Conservation (phyloP, 441 rosid genomes). For the Gossypium schwendimanii region DNA sequence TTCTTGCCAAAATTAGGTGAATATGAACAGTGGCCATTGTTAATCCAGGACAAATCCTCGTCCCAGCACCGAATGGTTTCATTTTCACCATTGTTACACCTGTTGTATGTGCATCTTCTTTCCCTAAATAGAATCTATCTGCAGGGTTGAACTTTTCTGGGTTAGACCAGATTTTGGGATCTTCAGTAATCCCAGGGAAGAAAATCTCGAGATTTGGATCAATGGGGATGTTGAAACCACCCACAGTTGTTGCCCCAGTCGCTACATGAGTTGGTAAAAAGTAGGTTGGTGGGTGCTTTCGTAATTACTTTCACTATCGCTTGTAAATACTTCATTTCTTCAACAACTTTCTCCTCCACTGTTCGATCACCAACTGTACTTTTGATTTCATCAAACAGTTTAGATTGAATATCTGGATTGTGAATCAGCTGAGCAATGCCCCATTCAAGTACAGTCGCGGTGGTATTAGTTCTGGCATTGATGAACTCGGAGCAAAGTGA, state of each 20-base stretch:
- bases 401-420: conserved; percentile 56
- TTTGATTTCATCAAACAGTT: conserved; percentile 55
- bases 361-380: conserved; percentile 40
- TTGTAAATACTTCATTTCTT: conserved; percentile 52
- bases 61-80: conserved; percentile 77
- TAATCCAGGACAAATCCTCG: conserved; percentile 77
- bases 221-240: conserved; percentile 55
- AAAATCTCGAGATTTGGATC: conserved; percentile 55
- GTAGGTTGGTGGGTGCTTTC: conserved; percentile 80
- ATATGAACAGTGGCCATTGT: conserved; percentile 61
- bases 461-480: conserved; percentile 79
- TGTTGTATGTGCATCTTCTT: conserved; percentile 66
- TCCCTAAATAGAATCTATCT: conserved; percentile 52
- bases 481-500: conserved; percentile 75
- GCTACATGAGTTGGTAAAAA: conserved; percentile 64
- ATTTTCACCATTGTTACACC: conserved; percentile 58
- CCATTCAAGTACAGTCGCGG: conserved; percentile 79
- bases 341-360: conserved; percentile 61
- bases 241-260: conserved; percentile 52
- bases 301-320: conserved; percentile 56
- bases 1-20: conserved; percentile 61
- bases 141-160: conserved; percentile 58
- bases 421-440: conserved; percentile 67
- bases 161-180: conserved; percentile 58
- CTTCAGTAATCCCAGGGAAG: conserved; percentile 42